Base-by-base conservation (phyloP, 2,329 filamentous ascomycete species). In the Botryosphaeria dothidea region DNA sequence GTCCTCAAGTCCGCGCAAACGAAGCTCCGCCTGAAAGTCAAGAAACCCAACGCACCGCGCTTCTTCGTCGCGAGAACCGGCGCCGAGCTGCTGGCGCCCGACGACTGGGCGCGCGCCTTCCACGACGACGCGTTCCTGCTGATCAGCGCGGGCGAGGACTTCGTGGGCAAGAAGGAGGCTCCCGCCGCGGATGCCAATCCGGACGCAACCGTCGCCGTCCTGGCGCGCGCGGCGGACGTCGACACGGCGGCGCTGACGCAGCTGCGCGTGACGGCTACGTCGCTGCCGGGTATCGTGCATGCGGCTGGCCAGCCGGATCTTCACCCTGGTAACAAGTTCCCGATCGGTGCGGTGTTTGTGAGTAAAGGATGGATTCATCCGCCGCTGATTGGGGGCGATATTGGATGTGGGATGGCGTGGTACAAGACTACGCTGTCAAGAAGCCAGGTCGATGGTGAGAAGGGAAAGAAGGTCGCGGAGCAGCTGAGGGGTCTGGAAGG, bases 401-500 rank as follows among this genome's bases (percentile, higher is more conserved):
- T 79, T 56, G 77, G 76, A 0, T 79, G 76, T 64, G 77, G 76
- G 0, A 79, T 79, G 75, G 71, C 75, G 7, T 78, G 75, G 74
- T 78, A 77, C 63, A 72, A 70, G 65, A 76, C 76, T 13, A 69
- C 61, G 5, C 68, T 78, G 4, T 66, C 71, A 17, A 48, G 71
- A 36, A 67, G 60, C n/a, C 72, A 75, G 36, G 71, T 78, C 4
- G 74, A 76, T 31, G 72, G 74, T 5, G 71, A 75, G 52, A 74
- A 72, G 38, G 74, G 73, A 2, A 71, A 69, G 54, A 78, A 71
- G 51, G 70, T 79, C 15, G 74, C 75, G 1, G 75, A 77, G 64
- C 75, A 69, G 65, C 63, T 79, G 38, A 68, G 73, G 8, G 74
- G 75, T 2, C 58, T 79, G 4, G 77, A 79, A 64, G 77, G 77